Evolutionary conservation across 768 basidiomycete genomes (phyloP), one percentile per base, ranked within the genome.

Genomic region (Russula foetens): DNA sequence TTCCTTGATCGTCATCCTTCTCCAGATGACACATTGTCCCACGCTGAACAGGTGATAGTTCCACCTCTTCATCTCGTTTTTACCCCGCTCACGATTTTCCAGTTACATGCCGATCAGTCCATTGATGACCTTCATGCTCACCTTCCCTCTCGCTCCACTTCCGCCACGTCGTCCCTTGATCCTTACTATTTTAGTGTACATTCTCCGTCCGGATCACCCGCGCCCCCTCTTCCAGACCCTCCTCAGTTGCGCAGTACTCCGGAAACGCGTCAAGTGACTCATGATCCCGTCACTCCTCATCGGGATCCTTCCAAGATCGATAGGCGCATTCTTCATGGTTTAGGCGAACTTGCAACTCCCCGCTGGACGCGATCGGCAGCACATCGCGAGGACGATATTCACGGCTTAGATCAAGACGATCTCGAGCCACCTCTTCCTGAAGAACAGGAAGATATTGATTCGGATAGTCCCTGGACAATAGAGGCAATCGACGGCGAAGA

Each of bases 321-420:
- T 75, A 81, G 97, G 59, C 81, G 84, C 19, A 88, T 85, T 39
- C 83, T 98, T 43, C 84, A 98, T 55, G 97, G 97, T 26, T 90
- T 98, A 6, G 97, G 97, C 39, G 97, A 99, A 74, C 82, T 98
- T 33, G 78, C 93, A 21, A 99, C 97, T n/a, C 97, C 97, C 50
- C 83, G 94, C 62, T 99, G 94, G 95, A 81, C 81, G 61, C 82
- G 81, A 69, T 71, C 75, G 29, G 78, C 80, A 50, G 72, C 75
- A 38, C 71, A 72, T 53, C 66, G 69, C 51, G 71, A 69, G 33
- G 67, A 69, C 19, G 69, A 73, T 59, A 41, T 69, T 46, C 66
- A 74, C 58, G 65, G 67, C 71, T 57, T 75, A 41, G 73, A 75
- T 52, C 71, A 74, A 41, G 63, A 53, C 17, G 69, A 58, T 11